Conservation (phyloP, 495 filamentous ascomycete genomes). For the Annulohypoxylon moriforme region DNA sequence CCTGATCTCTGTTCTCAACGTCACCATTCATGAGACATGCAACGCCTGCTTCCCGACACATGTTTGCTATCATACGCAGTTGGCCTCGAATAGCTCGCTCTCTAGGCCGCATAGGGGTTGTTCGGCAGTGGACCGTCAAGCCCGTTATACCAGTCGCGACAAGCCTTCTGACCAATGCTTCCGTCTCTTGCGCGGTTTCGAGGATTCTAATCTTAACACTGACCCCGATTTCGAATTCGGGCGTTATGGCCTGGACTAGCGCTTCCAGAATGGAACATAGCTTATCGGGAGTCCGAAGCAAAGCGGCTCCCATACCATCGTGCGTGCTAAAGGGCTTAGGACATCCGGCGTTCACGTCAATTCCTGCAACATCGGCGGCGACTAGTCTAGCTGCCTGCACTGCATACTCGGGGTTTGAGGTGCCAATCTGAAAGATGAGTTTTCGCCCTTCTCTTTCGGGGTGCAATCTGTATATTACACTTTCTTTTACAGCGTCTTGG, state of each 20-base stretch:
- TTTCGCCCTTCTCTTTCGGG: constrained; percentile 75
- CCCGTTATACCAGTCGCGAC: constrained; percentile 89
- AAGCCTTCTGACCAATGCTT: constrained; percentile 76
- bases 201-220: constrained; percentile 95
- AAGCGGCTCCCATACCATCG: constrained; percentile 94
- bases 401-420: constrained; percentile 79
- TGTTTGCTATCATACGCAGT: constrained; percentile 77
- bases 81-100: constrained; percentile 89
- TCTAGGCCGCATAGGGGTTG: constrained; percentile 91
- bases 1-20: constrained; percentile 76
- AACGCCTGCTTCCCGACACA: constrained; percentile 85
- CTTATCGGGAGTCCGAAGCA: constrained; percentile 83
- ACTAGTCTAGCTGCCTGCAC: constrained; percentile 86
- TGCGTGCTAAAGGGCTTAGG: constrained; percentile 94
- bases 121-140: constrained; percentile 93
- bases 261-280: constrained; percentile 83
- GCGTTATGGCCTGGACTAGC: constrained; percentile 80
- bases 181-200: constrained; percentile 77
- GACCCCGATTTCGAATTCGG: constrained; percentile 84
- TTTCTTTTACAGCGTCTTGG: constrained; percentile 64
- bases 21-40: constrained; percentile 96
- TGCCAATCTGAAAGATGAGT: constrained; percentile 92
- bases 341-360: constrained; percentile 97
- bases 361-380: constrained; percentile 86
- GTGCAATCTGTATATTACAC: constrained; percentile 85